Percentiles rank a stretch among this genome's conserved stretches.
Conservation (phyloP, 257 asterid genomes). For the Ilex asprella region DNA sequence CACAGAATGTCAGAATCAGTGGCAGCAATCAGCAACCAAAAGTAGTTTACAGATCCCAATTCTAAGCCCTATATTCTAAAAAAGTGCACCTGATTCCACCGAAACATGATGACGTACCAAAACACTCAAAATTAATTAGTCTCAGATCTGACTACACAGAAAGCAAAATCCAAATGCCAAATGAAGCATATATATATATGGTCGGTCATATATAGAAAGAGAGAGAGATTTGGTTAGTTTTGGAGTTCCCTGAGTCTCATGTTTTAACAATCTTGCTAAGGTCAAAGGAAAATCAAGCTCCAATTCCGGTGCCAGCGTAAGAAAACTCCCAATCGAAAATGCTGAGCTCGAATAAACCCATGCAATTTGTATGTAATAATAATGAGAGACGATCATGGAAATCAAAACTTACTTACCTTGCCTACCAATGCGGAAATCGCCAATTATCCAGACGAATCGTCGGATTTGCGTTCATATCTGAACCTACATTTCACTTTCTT, state of each 20-base stretch:
- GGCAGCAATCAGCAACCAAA: background rate
- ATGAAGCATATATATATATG: slow-evolving; percentile 2
- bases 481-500: slow-evolving; percentile 1
- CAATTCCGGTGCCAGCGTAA: background rate
- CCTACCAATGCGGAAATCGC: slow-evolving; percentile 49
- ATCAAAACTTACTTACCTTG: slow-evolving; percentile 37
- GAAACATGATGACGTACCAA: slow-evolving; percentile 7
- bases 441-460: slow-evolving; percentile 36
- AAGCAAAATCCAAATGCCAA: slow-evolving; percentile 21
- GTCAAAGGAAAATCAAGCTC: background rate
- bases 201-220: too few relatives aligned
- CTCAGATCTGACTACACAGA: slow-evolving; percentile 49
- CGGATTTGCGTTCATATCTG: slow-evolving; percentile 18
- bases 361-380: background rate
- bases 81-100: slow-evolving; percentile 1
- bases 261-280: background rate
- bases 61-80: slow-evolving; percentile 1
- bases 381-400: slow-evolving; percentile 26
- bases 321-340: background rate
- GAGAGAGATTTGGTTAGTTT: background rate
- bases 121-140: slow-evolving; percentile 10
- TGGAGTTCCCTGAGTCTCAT: background rate
- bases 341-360: background rate
- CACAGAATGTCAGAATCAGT: background rate
- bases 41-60: slow-evolving; percentile 14